Base-by-base conservation (phyloP, 2,329 filamentous ascomycete species). In the Clarireedia homoeocarpa region DNA sequence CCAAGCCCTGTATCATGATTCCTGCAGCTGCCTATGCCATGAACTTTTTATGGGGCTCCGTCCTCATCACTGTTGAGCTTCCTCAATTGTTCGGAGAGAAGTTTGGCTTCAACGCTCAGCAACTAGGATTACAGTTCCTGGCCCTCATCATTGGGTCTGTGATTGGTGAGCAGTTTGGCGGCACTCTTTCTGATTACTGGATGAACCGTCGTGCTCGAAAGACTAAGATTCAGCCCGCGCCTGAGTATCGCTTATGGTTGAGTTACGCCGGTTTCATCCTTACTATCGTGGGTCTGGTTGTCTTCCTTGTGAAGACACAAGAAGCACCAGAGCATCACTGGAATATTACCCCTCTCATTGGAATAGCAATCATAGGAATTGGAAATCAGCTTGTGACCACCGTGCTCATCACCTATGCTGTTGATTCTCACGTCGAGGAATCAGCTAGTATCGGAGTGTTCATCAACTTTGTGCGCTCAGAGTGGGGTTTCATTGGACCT, bases 121-220 rank as follows among this genome's bases (percentile, higher is more conserved):
- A 82, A 58, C 72, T 83, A 14, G 81, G 81, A 0, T 72, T 84
- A 2, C 80, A 84, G 58, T 81, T 79, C 59, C 68, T 83, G 10
- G 74, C 75, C 5, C 69, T 83, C 49, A 79, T 84, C 48, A 71
- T 83, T 34, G 81, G 81, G 2, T 76, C 75, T 1, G 70, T 79
- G n/a, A 71, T 83, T 7, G 81, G 81, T 26, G 81, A 84, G 65
- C 80, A 82, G 63, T 63, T 82, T 6, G 80, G 79, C 44, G 81
- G 80, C 0, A 71, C 73, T 24, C 62, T 77, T 24, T 80, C 77
- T 1, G 80, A 83, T 65, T 69, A 69, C 39, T 84, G 75, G 77
- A 79, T 79, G 73, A 70, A 70, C 51, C 60, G 69, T 17, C 67
- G 71, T 2, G 68, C 71, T 9, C 72, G 71, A 27, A 67, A 69